phyloP scores from a whole-genome alignment of 805 yeast genomes.

The Huiozyma sinensis region DNA sequence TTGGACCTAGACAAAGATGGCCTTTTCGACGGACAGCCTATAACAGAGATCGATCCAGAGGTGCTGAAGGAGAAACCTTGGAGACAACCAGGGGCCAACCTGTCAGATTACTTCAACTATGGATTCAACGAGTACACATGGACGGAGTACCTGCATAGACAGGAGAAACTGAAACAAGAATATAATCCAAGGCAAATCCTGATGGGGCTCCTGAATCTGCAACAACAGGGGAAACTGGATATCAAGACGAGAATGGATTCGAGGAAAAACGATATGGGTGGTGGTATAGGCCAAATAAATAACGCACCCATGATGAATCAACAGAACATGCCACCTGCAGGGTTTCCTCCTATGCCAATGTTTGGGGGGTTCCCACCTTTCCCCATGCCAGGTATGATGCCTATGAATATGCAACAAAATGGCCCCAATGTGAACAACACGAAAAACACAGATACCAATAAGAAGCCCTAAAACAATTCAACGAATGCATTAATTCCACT shows the following conservation, averaged over 20 bases:
- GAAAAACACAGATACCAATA: conserved; percentile 3
- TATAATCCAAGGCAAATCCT: conserved; percentile 75
- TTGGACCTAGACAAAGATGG: conserved; percentile 28
- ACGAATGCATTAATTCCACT: no score
- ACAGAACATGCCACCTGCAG: conserved; percentile 15
- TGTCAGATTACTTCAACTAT: conserved; percentile 88
- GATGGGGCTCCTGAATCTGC: conserved; percentile 35
- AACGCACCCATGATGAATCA: background rate
- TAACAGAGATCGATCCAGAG: conserved; percentile 71
- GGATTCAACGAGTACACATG: conserved; percentile 96
- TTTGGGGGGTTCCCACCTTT: conserved; percentile 29
- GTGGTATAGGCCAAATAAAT: background rate
- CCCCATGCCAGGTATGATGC: conserved; percentile 31
- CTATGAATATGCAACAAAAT: conserved; percentile 24
- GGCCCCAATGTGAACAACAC: conserved; percentile 4
- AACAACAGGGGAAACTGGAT: conserved; percentile 31
- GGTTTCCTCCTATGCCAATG: conserved; percentile 26
- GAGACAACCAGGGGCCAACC: conserved; percentile 95
- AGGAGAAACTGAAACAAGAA: conserved; percentile 68
- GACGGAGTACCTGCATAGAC: conserved; percentile 85
- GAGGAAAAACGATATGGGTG: conserved; percentile 1
- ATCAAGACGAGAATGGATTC: conserved; percentile 29
- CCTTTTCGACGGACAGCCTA: conserved; percentile 62
- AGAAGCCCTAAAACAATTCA: background rate
- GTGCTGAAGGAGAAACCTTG: conserved; percentile 91